These are phyloP conservation scores for Cyclotella sp. DNA, from an alignment of 108 stramenopile species.

Conservation along the genomic window DNA sequence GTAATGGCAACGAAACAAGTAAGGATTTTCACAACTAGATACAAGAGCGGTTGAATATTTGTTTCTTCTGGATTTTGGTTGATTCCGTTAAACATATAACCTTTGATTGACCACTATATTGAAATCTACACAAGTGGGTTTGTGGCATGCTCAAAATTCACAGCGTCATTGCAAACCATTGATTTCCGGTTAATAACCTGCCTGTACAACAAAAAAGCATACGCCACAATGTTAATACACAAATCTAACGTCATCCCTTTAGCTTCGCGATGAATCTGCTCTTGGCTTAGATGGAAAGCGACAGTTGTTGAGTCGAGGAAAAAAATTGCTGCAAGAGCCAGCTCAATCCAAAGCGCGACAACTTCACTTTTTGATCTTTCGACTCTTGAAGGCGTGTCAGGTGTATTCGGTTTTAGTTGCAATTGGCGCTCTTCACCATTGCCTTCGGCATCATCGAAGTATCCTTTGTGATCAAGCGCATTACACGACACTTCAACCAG, in stretches of 20 bases:
- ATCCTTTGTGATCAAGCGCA: slow-evolving; percentile 15
- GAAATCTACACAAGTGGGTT: no score
- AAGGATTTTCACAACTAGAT: no score
- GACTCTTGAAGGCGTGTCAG: neutral
- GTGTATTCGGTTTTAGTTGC: neutral
- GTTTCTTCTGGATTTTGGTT: no score
- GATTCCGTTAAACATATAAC: no score
- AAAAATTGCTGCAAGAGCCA: slow-evolving; percentile 22
- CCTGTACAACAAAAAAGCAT: slow-evolving; percentile 26
- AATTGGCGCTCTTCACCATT: slow-evolving; percentile 6
- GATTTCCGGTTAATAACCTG: neutral
- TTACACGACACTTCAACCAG: slow-evolving; percentile 25
- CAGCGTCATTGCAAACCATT: neutral
- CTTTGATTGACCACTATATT: no score
- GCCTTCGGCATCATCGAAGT: slow-evolving; percentile 6
- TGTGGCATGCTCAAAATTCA: no score
- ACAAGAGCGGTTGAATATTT: no score
- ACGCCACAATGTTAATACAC: slow-evolving; percentile 6
- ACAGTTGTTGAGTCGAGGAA: slow-evolving; percentile 18
- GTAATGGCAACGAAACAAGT: no score
- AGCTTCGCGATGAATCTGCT: slow-evolving; percentile 17
- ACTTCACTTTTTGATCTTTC: neutral
- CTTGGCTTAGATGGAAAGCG: slow-evolving; percentile 12
- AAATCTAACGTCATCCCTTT: slow-evolving; percentile 28
- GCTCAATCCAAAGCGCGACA: slow-evolving; percentile 29